Base-by-base conservation (phyloP, 2,329 filamentous ascomycete genomes). In the Fusarium sp. region DNA sequence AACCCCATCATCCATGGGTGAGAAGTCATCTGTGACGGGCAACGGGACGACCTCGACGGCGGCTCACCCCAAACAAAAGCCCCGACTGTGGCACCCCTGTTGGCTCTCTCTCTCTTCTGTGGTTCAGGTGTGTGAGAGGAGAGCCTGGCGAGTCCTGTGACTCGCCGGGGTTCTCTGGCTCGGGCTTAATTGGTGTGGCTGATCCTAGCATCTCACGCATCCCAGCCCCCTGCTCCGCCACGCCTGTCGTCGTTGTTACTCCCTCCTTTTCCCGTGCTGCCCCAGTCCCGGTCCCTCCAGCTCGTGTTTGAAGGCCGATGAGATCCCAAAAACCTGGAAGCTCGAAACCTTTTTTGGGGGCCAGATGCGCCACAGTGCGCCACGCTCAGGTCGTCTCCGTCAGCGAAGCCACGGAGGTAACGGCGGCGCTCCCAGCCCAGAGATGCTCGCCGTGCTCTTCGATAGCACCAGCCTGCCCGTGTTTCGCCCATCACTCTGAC, bases 301-400 rank as follows among this genome's bases (percentile, higher is more conserved):
- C 59, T 68, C 55, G 68, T 68, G 66, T 61, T 71, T 18, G 36
- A 65, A 62, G 46, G 28, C 39, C 58, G 56, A 60, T 58, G 55
- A 60, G 43, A 58, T 61, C 28, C 56, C 40, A 54, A 52, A 64
- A 70, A 69, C 47, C 53, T 58, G 53, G 46, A 60, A 57, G 31
- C 48, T 15, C 40, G 57, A 66, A 36, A 36, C 40, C 18, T 57
- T 58, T 65, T 57, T 51, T 27, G 50, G 16, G 48, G 55, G 46
- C 12, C 37, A 50, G 62, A 56, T 52, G 52, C 72, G 61, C 66
- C 71, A 75, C 62, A 66, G 36, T 46, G 41, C 65, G 73, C 73
- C 71, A 75, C 73, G 44, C 66, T 65, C 56, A 62, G 62, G 65
- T 58, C 46, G 60, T 36, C 57, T 73, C 62, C 46, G 56, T 63